phyloP scores from a whole-genome alignment of 257 asterid species.

The Petunia secreta region DNA sequence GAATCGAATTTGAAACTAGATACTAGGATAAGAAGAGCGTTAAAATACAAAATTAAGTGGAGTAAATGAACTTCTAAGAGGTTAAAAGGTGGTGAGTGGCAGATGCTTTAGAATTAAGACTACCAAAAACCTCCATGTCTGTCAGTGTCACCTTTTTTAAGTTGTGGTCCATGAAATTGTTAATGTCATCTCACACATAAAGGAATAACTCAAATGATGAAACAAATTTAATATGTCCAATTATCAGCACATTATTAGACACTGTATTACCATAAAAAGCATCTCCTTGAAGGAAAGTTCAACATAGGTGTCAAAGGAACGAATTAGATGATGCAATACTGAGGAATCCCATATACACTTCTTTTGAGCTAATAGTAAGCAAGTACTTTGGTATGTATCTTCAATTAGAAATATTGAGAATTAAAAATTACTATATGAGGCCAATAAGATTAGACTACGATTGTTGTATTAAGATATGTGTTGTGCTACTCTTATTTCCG shows the following conservation, averaged over 20 bases:
- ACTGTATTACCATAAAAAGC: neutral
- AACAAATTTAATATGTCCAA: neutral
- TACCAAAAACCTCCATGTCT: neutral
- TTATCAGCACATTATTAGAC: neutral
- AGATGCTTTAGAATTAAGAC: neutral
- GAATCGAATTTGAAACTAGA: constrained; percentile 7
- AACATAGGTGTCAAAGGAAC: neutral
- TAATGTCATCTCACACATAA: neutral
- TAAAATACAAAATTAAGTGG: neutral
- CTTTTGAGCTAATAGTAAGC: neutral
- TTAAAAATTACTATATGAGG: too few relatives aligned
- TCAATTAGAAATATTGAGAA: too few relatives aligned
- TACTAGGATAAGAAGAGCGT: neutral
- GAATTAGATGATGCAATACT: neutral
- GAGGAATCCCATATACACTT: neutral
- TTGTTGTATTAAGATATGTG: neutral
- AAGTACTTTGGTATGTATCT: neutral
- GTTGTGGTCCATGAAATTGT: neutral
- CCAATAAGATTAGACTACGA: neutral
- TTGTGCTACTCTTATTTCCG: neutral
- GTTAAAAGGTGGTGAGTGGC: constrained; percentile 19
- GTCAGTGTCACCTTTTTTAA: neutral
- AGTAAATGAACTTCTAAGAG: constrained; percentile 7
- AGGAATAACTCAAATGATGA: neutral
- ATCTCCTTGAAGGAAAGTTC: neutral